Conservation (phyloP, 2,329 filamentous ascomycete species). For the Penicillium occitanis region DNA sequence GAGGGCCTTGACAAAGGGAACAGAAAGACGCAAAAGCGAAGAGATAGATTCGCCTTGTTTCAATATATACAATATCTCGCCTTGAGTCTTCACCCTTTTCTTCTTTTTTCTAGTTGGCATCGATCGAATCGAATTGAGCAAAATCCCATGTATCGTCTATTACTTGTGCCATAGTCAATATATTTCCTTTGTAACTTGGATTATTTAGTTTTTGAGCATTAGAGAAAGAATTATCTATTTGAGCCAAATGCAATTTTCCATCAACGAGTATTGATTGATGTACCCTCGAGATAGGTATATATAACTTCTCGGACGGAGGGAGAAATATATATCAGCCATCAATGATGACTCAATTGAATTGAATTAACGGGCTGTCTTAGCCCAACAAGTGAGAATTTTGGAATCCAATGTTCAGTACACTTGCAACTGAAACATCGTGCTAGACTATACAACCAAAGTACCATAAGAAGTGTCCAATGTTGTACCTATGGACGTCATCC, state of each 20-base stretch:
- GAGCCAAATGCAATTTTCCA: neutral
- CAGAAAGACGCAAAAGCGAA: neutral
- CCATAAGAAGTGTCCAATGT: neutral
- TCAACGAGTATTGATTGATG: too few species aligned
- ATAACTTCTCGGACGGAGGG: neutral
- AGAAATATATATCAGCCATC: neutral
- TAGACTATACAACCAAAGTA: neutral
- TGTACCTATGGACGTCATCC: neutral
- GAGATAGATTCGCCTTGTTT: slow-evolving; percentile 4
- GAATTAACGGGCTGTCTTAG: neutral
- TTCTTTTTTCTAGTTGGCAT: neutral
- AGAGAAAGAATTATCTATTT: neutral
- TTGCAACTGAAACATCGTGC: neutral
- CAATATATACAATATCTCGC: slow-evolving; percentile 4
- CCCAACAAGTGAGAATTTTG: neutral
- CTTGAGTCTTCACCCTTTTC: slow-evolving; percentile 27
- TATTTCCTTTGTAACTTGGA: slow-evolving; percentile 42
- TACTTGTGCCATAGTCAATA: slow-evolving; percentile 44
- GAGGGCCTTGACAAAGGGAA: neutral
- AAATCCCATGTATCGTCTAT: slow-evolving; percentile 44
- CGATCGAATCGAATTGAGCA: slow-evolving; percentile 27
- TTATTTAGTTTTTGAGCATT: neutral
- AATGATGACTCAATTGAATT: neutral
- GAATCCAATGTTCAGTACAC: neutral
- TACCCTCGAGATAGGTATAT: too few species aligned